phyloP scores from a whole-genome alignment of 352 stramenopile species.

The Phytophthora agathidicida region DNA sequence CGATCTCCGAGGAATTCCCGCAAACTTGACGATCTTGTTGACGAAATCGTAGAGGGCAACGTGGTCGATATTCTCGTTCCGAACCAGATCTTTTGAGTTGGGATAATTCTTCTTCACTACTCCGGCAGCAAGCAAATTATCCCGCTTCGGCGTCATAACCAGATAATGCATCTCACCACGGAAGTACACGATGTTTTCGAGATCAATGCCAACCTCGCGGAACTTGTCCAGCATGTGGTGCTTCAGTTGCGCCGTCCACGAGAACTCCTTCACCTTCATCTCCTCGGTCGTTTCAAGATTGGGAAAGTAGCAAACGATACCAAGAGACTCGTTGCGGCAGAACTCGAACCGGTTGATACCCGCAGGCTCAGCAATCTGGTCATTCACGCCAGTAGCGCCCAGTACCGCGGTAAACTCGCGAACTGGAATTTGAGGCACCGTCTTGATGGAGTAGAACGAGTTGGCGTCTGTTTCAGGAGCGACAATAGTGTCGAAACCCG shows the following conservation, averaged over 20 bases:
- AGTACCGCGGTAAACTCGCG: slow-evolving; percentile 67
- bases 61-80: slow-evolving; percentile 58
- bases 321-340: slow-evolving; percentile 70
- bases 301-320: slow-evolving; percentile 80
- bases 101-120: slow-evolving; percentile 67
- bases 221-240: slow-evolving; percentile 72
- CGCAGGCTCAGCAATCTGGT: slow-evolving; percentile 53
- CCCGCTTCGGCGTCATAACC: slow-evolving; percentile 75
- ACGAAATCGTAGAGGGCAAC: slow-evolving; percentile 54
- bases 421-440: slow-evolving; percentile 68
- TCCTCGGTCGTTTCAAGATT: slow-evolving; percentile 68
- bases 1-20: slow-evolving; percentile 59
- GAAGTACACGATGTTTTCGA: slow-evolving; percentile 87
- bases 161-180: slow-evolving; percentile 86
- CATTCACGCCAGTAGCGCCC: slow-evolving; percentile 59
- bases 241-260: slow-evolving; percentile 79
- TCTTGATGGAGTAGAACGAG: slow-evolving; percentile 63
- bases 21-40: slow-evolving; percentile 60
- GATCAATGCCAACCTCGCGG: slow-evolving; percentile 57
- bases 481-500: slow-evolving; percentile 53
- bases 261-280: slow-evolving; percentile 71
- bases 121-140: slow-evolving; percentile 60
- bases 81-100: slow-evolving; percentile 55
- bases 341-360: slow-evolving; percentile 78
- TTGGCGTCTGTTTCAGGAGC: slow-evolving; percentile 35